Conservation (phyloP, 1,139 yeast genomes). For the Blastobotrys apis region DNA sequence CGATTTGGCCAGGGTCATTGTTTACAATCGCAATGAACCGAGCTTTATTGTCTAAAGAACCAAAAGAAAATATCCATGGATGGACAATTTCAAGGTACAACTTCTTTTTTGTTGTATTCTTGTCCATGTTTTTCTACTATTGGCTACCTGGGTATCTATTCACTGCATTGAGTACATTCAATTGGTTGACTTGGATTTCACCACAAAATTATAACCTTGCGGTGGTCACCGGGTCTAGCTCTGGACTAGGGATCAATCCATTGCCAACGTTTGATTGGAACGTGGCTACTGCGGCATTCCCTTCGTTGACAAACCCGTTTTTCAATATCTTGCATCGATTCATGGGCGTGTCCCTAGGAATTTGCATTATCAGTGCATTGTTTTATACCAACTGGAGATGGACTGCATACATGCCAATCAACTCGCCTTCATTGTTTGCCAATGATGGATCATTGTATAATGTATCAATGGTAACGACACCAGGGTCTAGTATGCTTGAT, state of each 20-base stretch:
- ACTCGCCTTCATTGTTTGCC: slow-evolving; percentile 43
- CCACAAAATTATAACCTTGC: slow-evolving; percentile 53
- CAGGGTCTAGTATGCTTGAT: slow-evolving; percentile 30
- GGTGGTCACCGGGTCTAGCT: slow-evolving; percentile 48
- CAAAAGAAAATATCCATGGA: slow-evolving; percentile 38
- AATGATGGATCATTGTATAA: slow-evolving; percentile 45
- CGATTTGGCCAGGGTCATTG: slow-evolving; percentile 54
- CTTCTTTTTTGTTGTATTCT: slow-evolving; percentile 41
- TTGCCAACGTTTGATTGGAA: slow-evolving; percentile 52
- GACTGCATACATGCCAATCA: slow-evolving; percentile 52
- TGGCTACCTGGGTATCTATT: slow-evolving; percentile 56
- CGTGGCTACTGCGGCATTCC: slow-evolving; percentile 33
- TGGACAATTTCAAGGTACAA: slow-evolving; percentile 47
- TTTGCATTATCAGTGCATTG: slow-evolving; percentile 40
- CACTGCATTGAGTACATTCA: slow-evolving; percentile 48
- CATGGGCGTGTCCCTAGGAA: slow-evolving; percentile 44
- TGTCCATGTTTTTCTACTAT: slow-evolving; percentile 46
- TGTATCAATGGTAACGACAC: slow-evolving; percentile 40
- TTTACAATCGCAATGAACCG: slow-evolving; percentile 54
- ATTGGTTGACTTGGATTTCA: slow-evolving; percentile 60
- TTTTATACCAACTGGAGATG: slow-evolving; percentile 50
- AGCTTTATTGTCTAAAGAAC: slow-evolving; percentile 42
- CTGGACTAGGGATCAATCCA: slow-evolving; percentile 58
- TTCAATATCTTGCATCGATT: slow-evolving; percentile 42
- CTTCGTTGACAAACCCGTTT: slow-evolving; percentile 43